Base-by-base conservation (phyloP, 345 rosid species). In the Fremontodendron californicum region DNA sequence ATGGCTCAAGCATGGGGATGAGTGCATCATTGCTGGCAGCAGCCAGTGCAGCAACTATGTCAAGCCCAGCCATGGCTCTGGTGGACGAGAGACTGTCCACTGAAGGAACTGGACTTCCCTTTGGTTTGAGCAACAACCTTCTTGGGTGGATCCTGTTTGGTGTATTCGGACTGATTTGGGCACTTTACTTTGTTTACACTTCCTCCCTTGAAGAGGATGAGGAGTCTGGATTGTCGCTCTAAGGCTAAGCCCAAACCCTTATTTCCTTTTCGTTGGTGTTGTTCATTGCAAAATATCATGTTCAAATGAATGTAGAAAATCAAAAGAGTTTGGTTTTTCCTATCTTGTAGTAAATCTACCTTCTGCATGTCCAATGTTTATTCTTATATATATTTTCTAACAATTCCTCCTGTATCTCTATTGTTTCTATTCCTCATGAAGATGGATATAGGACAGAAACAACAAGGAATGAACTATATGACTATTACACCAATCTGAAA, bases 101-200 rank as follows among this genome's bases (percentile, higher is more conserved):
- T 0, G 97, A 95, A 84, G 99, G 98, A 78, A 93, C 93, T 2
- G 96, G 99, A n/a, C 92, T 93, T n/a, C 96, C 98, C 1, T 90
- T 95, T 65, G 98, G 99, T 0, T 79, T 95, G 40, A 95, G 99
- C 90, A 95, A 93, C 94, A 95, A 93, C 80, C 92, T 95, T 45
- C 93, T 93, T 61, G 98, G 85, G 10, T 95, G 99, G 99, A 89
- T 95, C 79, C 85, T 95, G 75, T 71, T 93, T n/a, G 99, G 93
- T 10, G 92, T 95, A 48, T 95, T 95, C 42, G 91, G 87, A 73
- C 80, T 93, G 75, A 90, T 93, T 67, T 95, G 99, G 98, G 37
- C 94, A 13, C 82, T 95, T 81, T 95, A 88, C 87, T 75, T 83
- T 23, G 18, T 83, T 76, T 93, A 93, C 91, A 70, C 96, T 55